Base-by-base conservation (phyloP, 192 early-diverging fungal species). In the Mortierella antarctica region DNA sequence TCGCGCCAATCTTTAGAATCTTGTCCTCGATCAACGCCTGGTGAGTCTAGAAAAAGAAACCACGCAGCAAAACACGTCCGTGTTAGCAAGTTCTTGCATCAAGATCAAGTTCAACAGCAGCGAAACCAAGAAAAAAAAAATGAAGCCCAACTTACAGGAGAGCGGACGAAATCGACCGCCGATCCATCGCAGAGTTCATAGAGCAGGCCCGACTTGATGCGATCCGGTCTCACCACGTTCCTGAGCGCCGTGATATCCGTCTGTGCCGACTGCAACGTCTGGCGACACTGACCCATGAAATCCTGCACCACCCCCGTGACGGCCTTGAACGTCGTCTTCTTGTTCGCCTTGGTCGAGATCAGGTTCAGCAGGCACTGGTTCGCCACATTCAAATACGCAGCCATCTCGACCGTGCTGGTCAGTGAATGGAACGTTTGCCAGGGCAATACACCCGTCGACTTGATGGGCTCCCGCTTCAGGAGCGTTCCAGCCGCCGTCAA, bases 111-210 rank as follows among this genome's bases (percentile, higher is more conserved):
- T 9, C 21, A 42, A 31, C 31, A 31, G 31, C 40, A 20, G 40
- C 21, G n/a, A n/a, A 46, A n/a, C n/a, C n/a, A 15, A 23, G 31
- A 11, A 12, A 18, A 45, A 20, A n/a, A 61, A 9, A 54, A 0
- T 21, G 20, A 54, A 67, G 12, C n/a, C 9, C 0, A 31, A 69
- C 74, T 42, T 76, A 76, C 74, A 70, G 64, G 56, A 20, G 77
- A 68, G 23, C 77, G 77, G 13, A 80, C 65, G 42, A 72, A 80
- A 41, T 80, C 77, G 31, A 80, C 41, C 7, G 65, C n/a, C 2
- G 77, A 72, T 48, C 77, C 77, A 68, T 80, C 77, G 42, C 77
- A 67, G 47, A 80, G 61, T 44, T 80, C 77, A 49, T 80, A 80
- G 49, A 80, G 60, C 11, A 80, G 46, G 1, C 77, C 77, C 21